A percentile compares a stretch with the other conserved stretches of the same genome.
phyloP scores from a whole-genome alignment of 306 rosid species.

The Castanea crenata region DNA sequence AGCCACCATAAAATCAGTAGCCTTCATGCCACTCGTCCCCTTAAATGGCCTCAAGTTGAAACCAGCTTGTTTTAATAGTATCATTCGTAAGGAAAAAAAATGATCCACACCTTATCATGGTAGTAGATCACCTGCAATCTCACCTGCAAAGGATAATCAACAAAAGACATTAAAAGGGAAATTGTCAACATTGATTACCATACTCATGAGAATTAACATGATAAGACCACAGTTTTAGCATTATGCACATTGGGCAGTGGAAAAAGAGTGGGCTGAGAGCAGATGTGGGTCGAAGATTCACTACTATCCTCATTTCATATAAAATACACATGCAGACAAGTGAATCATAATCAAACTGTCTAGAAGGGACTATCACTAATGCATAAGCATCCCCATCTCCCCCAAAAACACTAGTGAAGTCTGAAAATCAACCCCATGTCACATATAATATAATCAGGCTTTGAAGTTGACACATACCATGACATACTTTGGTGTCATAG shows the following conservation, averaged over 20 bases:
- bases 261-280: not conserved
- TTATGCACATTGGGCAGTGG: not conserved
- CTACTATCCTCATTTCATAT: not conserved
- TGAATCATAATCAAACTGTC: not conserved
- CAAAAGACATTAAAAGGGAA: constrained; percentile 2
- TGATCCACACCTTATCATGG: constrained; percentile 5
- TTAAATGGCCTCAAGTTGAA: constrained; percentile 8
- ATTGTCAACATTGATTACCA: not conserved
- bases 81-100: not conserved
- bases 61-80: constrained; percentile 10
- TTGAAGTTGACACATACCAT: not conserved
- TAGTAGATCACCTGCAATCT: constrained; percentile 38
- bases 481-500: not conserved
- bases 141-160: constrained; percentile 46
- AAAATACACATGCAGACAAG: not conserved
- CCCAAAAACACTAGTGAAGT: not conserved
- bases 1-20: not conserved
- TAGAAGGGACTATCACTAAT: not conserved
- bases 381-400: too few species aligned
- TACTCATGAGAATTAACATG: not conserved
- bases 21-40: not conserved
- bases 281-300: not conserved
- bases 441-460: not conserved
- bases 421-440: not conserved
- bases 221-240: not conserved